These are phyloP conservation scores for Zoysia pacifica DNA, from an alignment of 176 grass and related monocot genomes.

Conservation along the genomic window DNA sequence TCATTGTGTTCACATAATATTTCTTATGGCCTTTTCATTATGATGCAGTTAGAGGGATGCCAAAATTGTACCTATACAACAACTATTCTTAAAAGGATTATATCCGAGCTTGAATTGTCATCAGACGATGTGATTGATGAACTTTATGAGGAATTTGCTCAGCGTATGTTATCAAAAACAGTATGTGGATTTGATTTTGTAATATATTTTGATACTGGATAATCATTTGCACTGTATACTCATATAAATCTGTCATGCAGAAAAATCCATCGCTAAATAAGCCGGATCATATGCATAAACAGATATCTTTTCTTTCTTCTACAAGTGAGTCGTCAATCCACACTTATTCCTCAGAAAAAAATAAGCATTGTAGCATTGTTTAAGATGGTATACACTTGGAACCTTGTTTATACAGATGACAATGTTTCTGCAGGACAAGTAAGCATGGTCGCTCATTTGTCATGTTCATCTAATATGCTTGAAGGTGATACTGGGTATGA, in stretches of 20 bases:
- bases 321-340: constrained; percentile 51
- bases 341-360: background rate
- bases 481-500: constrained; percentile 98
- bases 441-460: constrained; percentile 55
- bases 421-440: constrained; percentile 34
- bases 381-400: constrained; percentile 4
- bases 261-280: constrained; percentile 44
- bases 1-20: constrained; percentile 11
- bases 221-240: constrained; percentile 3
- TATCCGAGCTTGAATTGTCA: constrained; percentile 61
- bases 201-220: background rate
- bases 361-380: constrained; percentile 15
- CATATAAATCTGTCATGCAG: constrained; percentile 22
- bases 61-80: constrained; percentile 53
- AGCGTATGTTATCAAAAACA: constrained; percentile 51
- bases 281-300: constrained; percentile 56
- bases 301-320: constrained; percentile 80
- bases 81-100: constrained; percentile 67
- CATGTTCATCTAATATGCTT: constrained; percentile 90
- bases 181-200: constrained; percentile 46
- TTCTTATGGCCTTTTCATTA: background rate
- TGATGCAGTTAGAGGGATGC: constrained; percentile 44
- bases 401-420: constrained; percentile 34
- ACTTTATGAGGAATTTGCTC: constrained; percentile 77
- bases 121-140: constrained; percentile 59